Percentiles rank a stretch among this genome's conserved stretches.
Conservation (phyloP, 2,329 filamentous ascomycete genomes). For the Monosporascus sp. region DNA sequence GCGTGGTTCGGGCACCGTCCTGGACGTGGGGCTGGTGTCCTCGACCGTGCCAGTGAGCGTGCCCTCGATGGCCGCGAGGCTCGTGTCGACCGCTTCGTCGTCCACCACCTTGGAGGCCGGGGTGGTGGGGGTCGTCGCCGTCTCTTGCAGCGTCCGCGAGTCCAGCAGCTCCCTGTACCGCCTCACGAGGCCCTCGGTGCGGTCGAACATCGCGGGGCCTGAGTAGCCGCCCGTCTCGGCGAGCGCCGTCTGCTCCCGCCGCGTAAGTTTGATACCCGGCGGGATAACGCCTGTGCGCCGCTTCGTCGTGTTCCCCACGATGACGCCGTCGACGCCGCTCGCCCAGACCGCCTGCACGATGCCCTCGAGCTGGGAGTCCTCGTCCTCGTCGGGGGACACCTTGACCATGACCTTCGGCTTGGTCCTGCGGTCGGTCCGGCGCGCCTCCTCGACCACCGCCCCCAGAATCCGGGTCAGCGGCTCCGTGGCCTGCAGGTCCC, state of each 20-base stretch:
- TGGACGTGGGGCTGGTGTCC: conserved; percentile 13
- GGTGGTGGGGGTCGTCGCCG: conserved; percentile 7
- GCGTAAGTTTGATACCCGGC: conserved; percentile 56
- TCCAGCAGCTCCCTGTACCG: conserved; percentile 71
- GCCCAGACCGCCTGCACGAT: conserved; percentile 81
- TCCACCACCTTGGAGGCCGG: conserved; percentile 21
- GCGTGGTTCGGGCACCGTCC: conserved; percentile 37
- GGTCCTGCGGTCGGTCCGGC: conserved; percentile 60
- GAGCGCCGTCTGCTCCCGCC: conserved; percentile 62
- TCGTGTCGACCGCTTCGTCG: conserved; percentile 28
- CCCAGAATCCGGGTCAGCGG: conserved; percentile 76
- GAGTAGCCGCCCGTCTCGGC: conserved; percentile 84
- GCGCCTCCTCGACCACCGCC: conserved; percentile 77
- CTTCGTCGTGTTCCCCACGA: conserved; percentile 96
- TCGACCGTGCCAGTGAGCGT: conserved; percentile 25
- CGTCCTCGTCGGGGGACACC: conserved; percentile 92
- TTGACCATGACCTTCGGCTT: conserved; percentile 93
- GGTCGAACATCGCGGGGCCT: conserved; percentile 80
- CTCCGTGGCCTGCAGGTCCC: conserved; percentile 78
- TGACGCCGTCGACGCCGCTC: conserved; percentile 88
- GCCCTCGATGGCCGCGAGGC: conserved; percentile 29
- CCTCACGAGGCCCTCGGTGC: conserved; percentile 72
- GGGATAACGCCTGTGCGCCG: conserved; percentile 68
- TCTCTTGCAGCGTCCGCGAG: conserved; percentile 35
- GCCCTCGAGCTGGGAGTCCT: conserved; percentile 75